Evolutionary conservation across 2,329 filamentous ascomycete genomes (phyloP), one percentile per base, ranked within the genome.

Genomic region (Nectriaceae sp.): DNA sequence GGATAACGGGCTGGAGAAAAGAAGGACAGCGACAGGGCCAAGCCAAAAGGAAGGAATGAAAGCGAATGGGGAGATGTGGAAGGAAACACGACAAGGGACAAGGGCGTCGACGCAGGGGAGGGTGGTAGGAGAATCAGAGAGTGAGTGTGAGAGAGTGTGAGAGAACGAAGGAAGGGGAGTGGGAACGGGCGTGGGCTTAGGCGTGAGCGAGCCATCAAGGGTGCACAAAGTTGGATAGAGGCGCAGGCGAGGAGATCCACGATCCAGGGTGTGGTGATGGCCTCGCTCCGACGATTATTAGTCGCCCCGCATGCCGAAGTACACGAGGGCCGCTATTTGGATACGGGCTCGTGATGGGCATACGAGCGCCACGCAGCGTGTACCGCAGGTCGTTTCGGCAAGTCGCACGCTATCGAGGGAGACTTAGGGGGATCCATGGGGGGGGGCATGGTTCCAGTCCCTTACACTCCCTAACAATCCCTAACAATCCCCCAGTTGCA

Each of bases 21-120:
- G 62, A 62, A 64, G 55, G 57, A 59, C 59, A 59, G 60, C 57
- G 53, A 60, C 60, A 61, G 55, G 60, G 60, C 56, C 57, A 62
- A 50, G 57, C 52, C 56, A 47, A 51, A 59, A 61, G 55, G 55
- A 57, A 64, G 60, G 51, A 61, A 62, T 66, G 62, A 63, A 60
- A 50, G 55, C 57, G 55, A 62, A 62, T 63, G 60, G 55, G 60
- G 60, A 61, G 58, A 61, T 59, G 54, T 56, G 58, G 44, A 62
- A 60, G 62, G 64, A 66, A 65, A 65, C 65, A 66, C 62, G 61
- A 66, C 62, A 66, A 21, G 58, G 60, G 58, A 61, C 60, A 58
- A 58, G 48, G 46, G 48, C 24, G 37, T 33, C 13, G 31, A 39
- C 22, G 42, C 38, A 36, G 35, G 43, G 46, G 48, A 31, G 46